Evolutionary conservation across 139 green algal species (phyloP), one percentile per base, ranked within the genome.

Genomic region (Tetraselmis striata): DNA sequence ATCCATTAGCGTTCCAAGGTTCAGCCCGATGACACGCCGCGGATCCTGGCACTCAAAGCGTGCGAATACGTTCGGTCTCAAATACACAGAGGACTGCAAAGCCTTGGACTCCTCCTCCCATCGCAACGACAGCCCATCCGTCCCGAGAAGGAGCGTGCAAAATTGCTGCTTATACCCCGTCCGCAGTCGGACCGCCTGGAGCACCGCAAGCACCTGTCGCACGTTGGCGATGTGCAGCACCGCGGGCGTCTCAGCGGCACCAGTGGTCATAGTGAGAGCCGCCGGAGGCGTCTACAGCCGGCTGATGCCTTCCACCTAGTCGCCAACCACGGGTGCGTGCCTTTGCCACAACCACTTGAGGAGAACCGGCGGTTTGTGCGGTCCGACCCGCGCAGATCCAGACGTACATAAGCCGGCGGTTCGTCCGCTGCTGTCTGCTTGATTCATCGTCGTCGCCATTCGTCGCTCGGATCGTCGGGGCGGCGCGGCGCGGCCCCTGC

Each of bases 41-140:
- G 59, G 80, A 0, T 29, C 28, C 0, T 59, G 79, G 58, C 82
- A 86, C 1, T 78, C 22, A 77, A 86, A 91, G 1, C 59, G 27
- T 2, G 75, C 74, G 58, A 93, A 93, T 26, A 91, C 88, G 83
- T 90, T 82, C 18, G 79, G 75, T 11, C 85, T 83, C 31, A 92
- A n/a, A 30, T 84, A 85, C 23, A 92, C 77, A 0, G 81, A 86
- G 27, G 79, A 82, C 32, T 89, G 87, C 84, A 92, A 81, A 0
- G 81, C 82, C 76, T 92, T 92, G 23, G 84, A 88, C 0, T 92
- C 89, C 31, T 92, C 89, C 45, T 90, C 87, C 85, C 85, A 90
- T 1, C 83, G 81, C 0, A 92, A 2, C 29, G 77, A 81, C 0
- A 92, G 59, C 2, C 87, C 89, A 0, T 88, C 83, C 1, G 59